Base-by-base conservation (phyloP, 768 basidiomycete genomes). In the Mycena filopes region DNA sequence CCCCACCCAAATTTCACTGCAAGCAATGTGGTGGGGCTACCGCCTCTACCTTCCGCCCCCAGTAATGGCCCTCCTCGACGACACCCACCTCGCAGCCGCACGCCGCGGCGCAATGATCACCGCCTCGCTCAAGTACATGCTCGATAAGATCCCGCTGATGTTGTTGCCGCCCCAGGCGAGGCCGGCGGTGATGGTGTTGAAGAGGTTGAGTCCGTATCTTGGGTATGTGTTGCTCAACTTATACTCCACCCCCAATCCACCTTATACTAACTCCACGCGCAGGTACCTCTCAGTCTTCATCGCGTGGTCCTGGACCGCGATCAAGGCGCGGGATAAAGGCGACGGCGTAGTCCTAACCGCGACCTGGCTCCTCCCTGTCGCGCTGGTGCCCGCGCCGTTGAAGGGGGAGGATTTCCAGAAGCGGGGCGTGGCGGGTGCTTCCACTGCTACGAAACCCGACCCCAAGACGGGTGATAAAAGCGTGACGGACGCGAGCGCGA, bases 321-420 rank as follows among this genome's bases (percentile, higher is more conserved):
- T 95, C 55, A 82, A 84, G 60, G 78, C 82, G 13, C 87, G 87
- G 69, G 91, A 94, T 77, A 85, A 88, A 81, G 91, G 92, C 0
- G 80, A 91, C 66, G 93, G 93, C 2, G 89, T 94, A n/a, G 87
- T 91, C 49, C 76, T 95, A 65, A 91, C 89, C 11, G 93, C 93
- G 33, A 92, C 93, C 16, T 95, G 93, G 93, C 75, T 94, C 46
- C 78, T 94, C 21, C 91, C 93, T 20, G 84, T 94, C 29, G 87
- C 90, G 7, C 79, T 94, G 55, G 82, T 95, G 33, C 92, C 93
- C 7, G 86, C 89, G 68, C 82, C 90, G 2, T 92, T 92, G 91
- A 87, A 92, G 50, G 38, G 55, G 25, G 60, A 54, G 42, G 66
- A 69, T 41, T 69, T 46, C 26, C 49, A 43, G n/a, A n/a, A n/a